Conservation (phyloP, 78 protist genomes). For the Dictyostelium citrinum region DNA sequence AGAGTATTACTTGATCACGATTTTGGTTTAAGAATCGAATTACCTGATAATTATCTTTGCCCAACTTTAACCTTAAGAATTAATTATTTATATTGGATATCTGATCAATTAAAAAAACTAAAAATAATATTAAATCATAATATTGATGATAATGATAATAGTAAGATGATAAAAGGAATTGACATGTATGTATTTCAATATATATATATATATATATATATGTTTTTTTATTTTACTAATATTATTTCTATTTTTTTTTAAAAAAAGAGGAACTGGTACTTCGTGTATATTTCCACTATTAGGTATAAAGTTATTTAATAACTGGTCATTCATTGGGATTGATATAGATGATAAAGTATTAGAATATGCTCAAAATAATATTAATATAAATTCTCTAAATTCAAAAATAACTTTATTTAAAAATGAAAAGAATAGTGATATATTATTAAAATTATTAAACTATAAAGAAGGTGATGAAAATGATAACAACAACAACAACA, state of each 20-base stretch:
- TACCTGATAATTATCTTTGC: conserved; percentile 46
- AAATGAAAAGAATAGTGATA: background rate
- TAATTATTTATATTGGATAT: conserved; percentile 59
- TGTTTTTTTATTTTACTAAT: background rate
- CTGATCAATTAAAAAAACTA: conserved; percentile 1
- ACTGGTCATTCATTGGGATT: conserved; percentile 36
- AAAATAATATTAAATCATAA: background rate
- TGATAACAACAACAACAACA: too few species aligned
- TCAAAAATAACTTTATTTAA: background rate
- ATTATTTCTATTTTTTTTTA: too few species aligned
- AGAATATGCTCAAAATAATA: conserved; percentile 27
- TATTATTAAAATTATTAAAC: background rate
- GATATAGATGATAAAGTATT: conserved; percentile 11
- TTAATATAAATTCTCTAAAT: background rate
- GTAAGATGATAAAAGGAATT: background rate
- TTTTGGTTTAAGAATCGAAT: conserved; percentile 13
- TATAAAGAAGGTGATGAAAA: too few species aligned
- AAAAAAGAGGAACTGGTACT: conserved; percentile 65
- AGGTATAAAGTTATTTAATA: conserved; percentile 13
- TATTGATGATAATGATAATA: background rate
- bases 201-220: too few species aligned
- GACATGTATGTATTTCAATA: conserved; percentile 5
- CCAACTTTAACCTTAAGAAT: conserved; percentile 52
- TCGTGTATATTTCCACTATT: conserved; percentile 73
- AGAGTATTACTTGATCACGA: conserved; percentile 39